Conservation (phyloP, 2,329 filamentous ascomycete species). For the Aspergillus transmontanensis region DNA sequence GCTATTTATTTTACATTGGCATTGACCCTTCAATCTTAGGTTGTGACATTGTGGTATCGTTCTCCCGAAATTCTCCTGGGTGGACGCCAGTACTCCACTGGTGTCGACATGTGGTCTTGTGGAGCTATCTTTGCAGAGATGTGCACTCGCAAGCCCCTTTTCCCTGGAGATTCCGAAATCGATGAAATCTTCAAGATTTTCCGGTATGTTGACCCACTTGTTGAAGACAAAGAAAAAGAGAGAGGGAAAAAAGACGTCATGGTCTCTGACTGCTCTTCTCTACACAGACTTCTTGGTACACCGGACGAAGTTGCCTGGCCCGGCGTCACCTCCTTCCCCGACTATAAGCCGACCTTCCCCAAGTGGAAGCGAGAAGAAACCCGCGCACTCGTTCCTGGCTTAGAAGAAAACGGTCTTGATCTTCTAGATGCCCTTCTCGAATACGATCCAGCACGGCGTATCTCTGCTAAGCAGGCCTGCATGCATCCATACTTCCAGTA, state of each 20-base stretch:
- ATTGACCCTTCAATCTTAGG: conserved; percentile 47
- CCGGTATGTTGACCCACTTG: conserved; percentile 57
- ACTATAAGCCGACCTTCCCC: conserved; percentile 89
- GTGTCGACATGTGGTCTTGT: conserved; percentile 94
- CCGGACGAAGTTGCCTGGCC: conserved; percentile 83
- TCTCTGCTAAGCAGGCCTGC: conserved; percentile 86
- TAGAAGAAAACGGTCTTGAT: conserved; percentile 63
- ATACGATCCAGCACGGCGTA: conserved; percentile 82
- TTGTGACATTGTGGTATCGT: conserved; percentile 92
- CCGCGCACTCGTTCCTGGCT: conserved; percentile 66
- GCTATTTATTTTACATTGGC: not conserved
- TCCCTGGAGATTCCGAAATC: conserved; percentile 90
- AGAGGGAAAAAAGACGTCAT: not conserved
- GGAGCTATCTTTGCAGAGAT: conserved; percentile 96
- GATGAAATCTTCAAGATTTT: conserved; percentile 96
- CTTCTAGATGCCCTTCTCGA: conserved; percentile 70
- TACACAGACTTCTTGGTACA: conserved; percentile 71
- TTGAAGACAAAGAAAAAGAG: not conserved
- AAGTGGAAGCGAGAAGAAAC: conserved; percentile 79
- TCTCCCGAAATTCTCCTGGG: conserved; percentile 88
- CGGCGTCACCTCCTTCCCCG: conserved; percentile 89
- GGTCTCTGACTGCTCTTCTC: conserved; percentile 24
- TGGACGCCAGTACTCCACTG: conserved; percentile 88
- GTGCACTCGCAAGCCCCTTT: conserved; percentile 90
- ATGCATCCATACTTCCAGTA: conserved; percentile 78